Evolutionary conservation across 2,329 filamentous ascomycete genomes (phyloP), one percentile per base, ranked within the genome.

Genomic region (Talaromyces albobiverticillius): DNA sequence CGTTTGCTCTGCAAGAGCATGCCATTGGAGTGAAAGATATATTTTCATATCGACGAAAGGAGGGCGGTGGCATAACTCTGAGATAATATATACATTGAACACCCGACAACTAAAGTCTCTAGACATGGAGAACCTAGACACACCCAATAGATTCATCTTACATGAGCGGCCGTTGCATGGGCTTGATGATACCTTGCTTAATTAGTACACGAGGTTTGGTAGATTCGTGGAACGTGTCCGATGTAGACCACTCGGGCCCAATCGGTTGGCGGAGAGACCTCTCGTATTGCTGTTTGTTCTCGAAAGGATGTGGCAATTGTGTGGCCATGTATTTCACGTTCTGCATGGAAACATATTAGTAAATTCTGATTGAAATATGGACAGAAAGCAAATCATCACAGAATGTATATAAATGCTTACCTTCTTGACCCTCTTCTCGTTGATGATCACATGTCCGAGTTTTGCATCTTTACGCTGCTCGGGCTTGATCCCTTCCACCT

Each of bases 211-310:
- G 84, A 55, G 94, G 94, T 81, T 93, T 95, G 56, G 89, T 95
- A 57, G 83, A 83, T 63, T 88, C 84, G 78, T 97, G 92, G 81
- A 94, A 94, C 13, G 88, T 90, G 76, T 90, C 85, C 82, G 96
- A 96, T n/a, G 93, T 97, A 62, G 86, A 85, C 92, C 93, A 99
- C 73, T 99, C 93, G 14, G 88, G 90, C 1, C 94, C 94, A 57
- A 97, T 84, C 1, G 94, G 94, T 61, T 96, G 75, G 41, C 93
- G 81, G 55, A 97, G 77, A 60, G 88, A 89, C 48, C 93, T 80
- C 78, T 99, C 94, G 74, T 97, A 97, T 77, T 96, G 91, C 66
- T 88, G 82, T 62, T 81, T 82, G 25, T 82, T 90, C 78, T 96
- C 93, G 71, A 91, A 97, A n/a, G 86, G 86, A 73, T 95, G 89